Evolutionary conservation across 1,284 basidiomycete species (phyloP), one percentile per base, ranked within the genome.

Genomic region (Marasmius sp.): DNA sequence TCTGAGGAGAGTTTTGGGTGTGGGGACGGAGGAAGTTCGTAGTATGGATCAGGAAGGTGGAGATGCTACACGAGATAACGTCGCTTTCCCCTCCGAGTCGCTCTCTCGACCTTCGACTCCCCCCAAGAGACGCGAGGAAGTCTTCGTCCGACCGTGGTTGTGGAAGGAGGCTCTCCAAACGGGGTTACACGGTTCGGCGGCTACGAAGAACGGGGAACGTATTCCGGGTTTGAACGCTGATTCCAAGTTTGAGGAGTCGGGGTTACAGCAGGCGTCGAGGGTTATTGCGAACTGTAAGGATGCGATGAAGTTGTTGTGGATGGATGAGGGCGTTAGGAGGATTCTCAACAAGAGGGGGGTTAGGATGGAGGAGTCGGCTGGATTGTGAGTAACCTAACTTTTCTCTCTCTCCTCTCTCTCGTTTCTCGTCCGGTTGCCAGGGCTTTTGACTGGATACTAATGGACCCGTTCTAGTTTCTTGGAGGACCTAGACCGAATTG

Each of bases 401-500:
- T n/a, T n/a, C n/a, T n/a, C n/a, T n/a, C 56, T 11, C 18, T 59
- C 7, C 34, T 38, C 50, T 34, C 52, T n/a, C n/a, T n/a, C n/a
- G n/a, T n/a, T n/a, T n/a, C 39, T 60, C 7, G 27, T 36, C 52
- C 33, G 16, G 7, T 10, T 38, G 16, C 10, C 16, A 20, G 37
- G 16, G 52, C 33, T 39, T 5, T 47, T 47, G 1, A 18, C 4
- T 8, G 45, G 7, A n/a, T 34, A 16, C 16, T 18, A 53, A 57
- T 51, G 16, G 14, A 12, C 11, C 33, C 36, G 20, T 18, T 53
- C 2, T 39, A 65, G 64, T 52, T 66, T 63, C 49, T 57, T 77
- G 27, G 66, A 72, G 57, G 77, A 80, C 56, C 64, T 95, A 50
- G 81, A 86, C 50, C 85, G 93, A 45, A 91, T 95, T 72, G 81